These are phyloP conservation scores for Butyriboletus loyo DNA, from an alignment of 768 basidiomycete species.

Conservation along the genomic window DNA sequence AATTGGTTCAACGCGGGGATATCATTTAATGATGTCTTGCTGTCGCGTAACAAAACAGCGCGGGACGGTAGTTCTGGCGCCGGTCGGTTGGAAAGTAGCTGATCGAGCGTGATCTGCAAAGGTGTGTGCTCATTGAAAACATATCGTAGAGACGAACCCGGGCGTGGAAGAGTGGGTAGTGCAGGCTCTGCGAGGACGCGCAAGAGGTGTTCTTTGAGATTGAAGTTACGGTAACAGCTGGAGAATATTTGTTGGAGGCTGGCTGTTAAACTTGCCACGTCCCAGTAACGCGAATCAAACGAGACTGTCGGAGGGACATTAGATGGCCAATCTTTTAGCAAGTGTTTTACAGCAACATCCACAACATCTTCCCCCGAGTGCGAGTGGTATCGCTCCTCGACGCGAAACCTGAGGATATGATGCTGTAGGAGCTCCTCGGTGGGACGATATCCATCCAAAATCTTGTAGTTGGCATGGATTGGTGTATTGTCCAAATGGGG, in stretches of 20 bases:
- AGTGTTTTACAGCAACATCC: background rate
- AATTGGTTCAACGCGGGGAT: background rate
- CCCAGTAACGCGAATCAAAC: background rate
- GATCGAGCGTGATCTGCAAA: background rate
- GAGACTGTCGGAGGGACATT: background rate
- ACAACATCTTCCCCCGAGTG: background rate
- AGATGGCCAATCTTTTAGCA: constrained; percentile 14
- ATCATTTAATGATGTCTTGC: background rate
- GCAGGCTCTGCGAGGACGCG: background rate
- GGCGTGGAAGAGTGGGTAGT: background rate
- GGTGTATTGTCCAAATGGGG: background rate
- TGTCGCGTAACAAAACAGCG: background rate
- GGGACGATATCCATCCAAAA: constrained; percentile 12
- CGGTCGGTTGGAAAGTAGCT: background rate
- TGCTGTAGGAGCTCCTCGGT: background rate
- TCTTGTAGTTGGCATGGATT: background rate
- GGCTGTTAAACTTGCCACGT: background rate
- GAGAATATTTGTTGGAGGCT: constrained; percentile 3
- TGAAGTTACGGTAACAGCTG: constrained; percentile 1
- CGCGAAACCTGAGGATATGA: background rate
- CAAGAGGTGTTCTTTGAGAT: background rate
- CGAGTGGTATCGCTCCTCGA: background rate
- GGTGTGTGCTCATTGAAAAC: background rate
- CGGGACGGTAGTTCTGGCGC: background rate
- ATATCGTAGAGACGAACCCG: background rate